Conservation (phyloP, 2,329 filamentous ascomycete species). For the Chaetomium globosum region DNA sequence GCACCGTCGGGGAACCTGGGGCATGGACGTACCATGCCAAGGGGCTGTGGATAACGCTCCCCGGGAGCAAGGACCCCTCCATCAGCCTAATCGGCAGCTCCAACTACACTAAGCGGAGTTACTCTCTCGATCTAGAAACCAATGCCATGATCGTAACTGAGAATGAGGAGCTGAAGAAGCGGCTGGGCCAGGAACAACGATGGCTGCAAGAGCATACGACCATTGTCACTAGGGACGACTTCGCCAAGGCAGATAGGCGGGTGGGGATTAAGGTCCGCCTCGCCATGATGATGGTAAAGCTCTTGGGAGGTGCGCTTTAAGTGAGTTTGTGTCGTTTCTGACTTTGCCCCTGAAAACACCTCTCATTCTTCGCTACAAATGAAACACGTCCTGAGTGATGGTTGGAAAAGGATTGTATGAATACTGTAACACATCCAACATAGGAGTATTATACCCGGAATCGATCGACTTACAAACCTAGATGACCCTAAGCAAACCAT, state of each 20-base stretch:
- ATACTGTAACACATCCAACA: slow-evolving; percentile 19
- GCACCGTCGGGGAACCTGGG: slow-evolving; percentile 75
- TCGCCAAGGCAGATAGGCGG: slow-evolving; percentile 77
- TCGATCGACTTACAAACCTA: slow-evolving; percentile 13
- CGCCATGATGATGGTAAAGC: slow-evolving; percentile 90
- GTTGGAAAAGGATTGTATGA: slow-evolving; percentile 11
- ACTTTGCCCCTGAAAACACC: neutral
- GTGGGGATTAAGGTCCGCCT: slow-evolving; percentile 83
- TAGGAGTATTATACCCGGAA: slow-evolving; percentile 27
- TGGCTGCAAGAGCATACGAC: slow-evolving; percentile 77
- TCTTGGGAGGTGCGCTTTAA: slow-evolving; percentile 83
- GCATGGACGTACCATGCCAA: slow-evolving; percentile 99
- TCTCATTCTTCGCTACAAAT: neutral
- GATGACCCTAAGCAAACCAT: neutral
- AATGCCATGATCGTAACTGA: slow-evolving; percentile 83
- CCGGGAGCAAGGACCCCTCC: slow-evolving; percentile 66
- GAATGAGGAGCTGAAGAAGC: slow-evolving; percentile 69
- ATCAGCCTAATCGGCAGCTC: slow-evolving; percentile 86
- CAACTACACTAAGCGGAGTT: slow-evolving; percentile 94
- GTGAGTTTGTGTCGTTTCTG: neutral
- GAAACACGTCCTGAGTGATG: neutral
- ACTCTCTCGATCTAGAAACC: slow-evolving; percentile 87
- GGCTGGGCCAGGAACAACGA: slow-evolving; percentile 76
- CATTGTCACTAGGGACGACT: slow-evolving; percentile 72
- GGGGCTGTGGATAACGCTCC: slow-evolving; percentile 84